Evolutionary conservation across 2,329 filamentous ascomycete species (phyloP).

Genomic region (Sphaerostilbella broomeana): DNA sequence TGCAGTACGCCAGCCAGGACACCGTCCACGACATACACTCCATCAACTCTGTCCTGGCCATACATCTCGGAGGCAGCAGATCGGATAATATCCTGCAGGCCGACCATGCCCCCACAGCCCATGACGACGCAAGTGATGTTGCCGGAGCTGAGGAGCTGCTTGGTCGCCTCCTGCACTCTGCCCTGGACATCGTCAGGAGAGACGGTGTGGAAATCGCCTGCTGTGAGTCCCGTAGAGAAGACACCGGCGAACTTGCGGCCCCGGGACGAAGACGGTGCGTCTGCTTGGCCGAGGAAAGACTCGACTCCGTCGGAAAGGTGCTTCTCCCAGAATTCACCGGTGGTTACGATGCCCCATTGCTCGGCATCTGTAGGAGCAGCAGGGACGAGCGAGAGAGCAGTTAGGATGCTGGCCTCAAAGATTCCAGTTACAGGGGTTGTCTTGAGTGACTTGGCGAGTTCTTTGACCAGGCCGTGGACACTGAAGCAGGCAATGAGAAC

Average conservation of each 20-base stretch:
- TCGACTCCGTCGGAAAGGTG: constrained; percentile 62
- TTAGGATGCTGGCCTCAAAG: constrained; percentile 73
- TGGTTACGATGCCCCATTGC: constrained; percentile 82
- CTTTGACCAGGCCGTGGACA: constrained; percentile 66
- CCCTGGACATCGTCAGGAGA: constrained; percentile 55
- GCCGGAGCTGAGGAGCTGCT: constrained; percentile 51
- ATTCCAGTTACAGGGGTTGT: constrained; percentile 52
- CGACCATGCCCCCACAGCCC: constrained; percentile 88
- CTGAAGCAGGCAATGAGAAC: constrained; percentile 87
- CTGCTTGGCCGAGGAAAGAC: constrained; percentile 51
- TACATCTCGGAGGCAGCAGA: constrained; percentile 55
- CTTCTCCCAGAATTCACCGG: constrained; percentile 74
- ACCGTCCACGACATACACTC: constrained; percentile 65
- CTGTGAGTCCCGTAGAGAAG: constrained; percentile 72
- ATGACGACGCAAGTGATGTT: constrained; percentile 66
- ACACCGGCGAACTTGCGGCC: constrained; percentile 64
- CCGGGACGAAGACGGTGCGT: neutral
- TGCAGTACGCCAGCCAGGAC: constrained; percentile 63
- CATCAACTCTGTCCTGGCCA: constrained; percentile 11
- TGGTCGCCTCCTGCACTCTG: constrained; percentile 65
- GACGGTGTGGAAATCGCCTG: constrained; percentile 70
- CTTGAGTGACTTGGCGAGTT: constrained; percentile 37
- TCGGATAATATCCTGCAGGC: constrained; percentile 70
- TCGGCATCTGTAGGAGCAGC: constrained; percentile 25
- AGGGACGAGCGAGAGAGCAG: constrained; percentile 47